phyloP scores from a whole-genome alignment of 768 basidiomycete genomes.

The Glaciozyma martinii region DNA sequence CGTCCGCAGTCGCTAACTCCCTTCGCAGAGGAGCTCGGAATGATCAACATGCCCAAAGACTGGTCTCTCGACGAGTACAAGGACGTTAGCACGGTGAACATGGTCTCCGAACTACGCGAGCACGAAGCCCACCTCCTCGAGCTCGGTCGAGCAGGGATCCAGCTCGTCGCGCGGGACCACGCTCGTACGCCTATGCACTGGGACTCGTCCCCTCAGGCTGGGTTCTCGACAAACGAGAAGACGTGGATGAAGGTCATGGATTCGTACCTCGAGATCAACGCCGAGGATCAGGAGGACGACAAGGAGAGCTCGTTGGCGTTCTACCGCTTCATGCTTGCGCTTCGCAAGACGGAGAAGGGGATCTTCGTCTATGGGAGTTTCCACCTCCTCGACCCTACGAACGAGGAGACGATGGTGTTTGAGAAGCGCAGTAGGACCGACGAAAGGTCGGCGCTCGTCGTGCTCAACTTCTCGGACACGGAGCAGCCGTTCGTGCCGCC shows the following conservation, averaged over 20 bases:
- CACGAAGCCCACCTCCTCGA: neutral
- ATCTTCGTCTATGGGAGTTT: neutral
- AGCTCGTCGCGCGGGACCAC: conserved; percentile 49
- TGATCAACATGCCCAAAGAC: conserved; percentile 43
- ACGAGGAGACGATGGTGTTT: neutral
- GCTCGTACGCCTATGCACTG: conserved; percentile 52
- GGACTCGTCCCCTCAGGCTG: neutral
- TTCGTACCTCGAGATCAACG: neutral
- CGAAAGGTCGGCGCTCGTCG: neutral
- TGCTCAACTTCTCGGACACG: neutral
- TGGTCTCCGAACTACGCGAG: neutral
- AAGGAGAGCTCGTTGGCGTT: neutral
- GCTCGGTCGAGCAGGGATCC: neutral
- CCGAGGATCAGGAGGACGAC: neutral
- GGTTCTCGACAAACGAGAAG: conserved; percentile 9
- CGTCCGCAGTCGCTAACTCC: neutral
- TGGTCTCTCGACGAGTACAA: conserved; percentile 54
- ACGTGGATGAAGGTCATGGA: conserved; percentile 15
- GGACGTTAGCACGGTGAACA: neutral
- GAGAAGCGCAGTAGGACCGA: neutral
- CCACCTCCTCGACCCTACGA: neutral
- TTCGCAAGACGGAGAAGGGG: neutral
- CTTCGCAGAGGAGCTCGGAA: conserved; percentile 48
- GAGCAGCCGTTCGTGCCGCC: neutral
- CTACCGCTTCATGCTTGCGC: neutral